Conservation (phyloP, 2,329 filamentous ascomycete species). For the Xylaria multiplex region DNA sequence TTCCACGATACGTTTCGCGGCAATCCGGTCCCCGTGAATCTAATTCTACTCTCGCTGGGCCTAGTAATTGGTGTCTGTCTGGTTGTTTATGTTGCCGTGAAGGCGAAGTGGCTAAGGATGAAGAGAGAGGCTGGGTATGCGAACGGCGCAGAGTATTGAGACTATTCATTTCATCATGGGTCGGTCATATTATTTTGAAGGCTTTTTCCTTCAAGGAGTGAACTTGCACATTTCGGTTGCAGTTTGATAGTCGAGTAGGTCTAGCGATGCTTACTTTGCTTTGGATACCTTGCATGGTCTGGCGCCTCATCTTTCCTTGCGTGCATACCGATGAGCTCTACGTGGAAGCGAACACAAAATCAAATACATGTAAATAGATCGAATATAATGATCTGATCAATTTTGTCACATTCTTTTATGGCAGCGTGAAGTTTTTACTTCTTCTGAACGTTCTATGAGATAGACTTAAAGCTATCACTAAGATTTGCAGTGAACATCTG, state of each 20-base stretch:
- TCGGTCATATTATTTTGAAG: not conserved
- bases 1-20: slow-evolving; percentile 77
- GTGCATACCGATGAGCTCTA: not conserved
- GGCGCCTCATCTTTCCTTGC: slow-evolving; percentile 2
- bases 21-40: slow-evolving; percentile 81
- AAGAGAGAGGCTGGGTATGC: slow-evolving; percentile 40
- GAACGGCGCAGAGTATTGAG: slow-evolving; percentile 19
- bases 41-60: slow-evolving; percentile 70
- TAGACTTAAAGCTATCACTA: too few species aligned
- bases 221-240: not conserved
- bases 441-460: not conserved
- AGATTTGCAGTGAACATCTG: not conserved
- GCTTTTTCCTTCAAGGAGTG: not conserved
- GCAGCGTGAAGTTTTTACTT: not conserved
- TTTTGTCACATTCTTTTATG: not conserved
- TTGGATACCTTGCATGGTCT: slow-evolving; percentile 13
- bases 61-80: slow-evolving; percentile 71
- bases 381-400: not conserved
- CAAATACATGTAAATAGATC: not conserved
- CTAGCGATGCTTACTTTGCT: not conserved
- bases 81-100: slow-evolving; percentile 70
- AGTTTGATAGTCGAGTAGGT: not conserved
- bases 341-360: not conserved
- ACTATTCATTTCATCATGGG: not conserved
- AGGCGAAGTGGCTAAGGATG: slow-evolving; percentile 47